A percentile compares a stretch with the other conserved stretches of the same genome.
Evolutionary conservation across 2,329 filamentous ascomycete genomes (phyloP).

Genomic region (Cercospora zeae-maydis): DNA sequence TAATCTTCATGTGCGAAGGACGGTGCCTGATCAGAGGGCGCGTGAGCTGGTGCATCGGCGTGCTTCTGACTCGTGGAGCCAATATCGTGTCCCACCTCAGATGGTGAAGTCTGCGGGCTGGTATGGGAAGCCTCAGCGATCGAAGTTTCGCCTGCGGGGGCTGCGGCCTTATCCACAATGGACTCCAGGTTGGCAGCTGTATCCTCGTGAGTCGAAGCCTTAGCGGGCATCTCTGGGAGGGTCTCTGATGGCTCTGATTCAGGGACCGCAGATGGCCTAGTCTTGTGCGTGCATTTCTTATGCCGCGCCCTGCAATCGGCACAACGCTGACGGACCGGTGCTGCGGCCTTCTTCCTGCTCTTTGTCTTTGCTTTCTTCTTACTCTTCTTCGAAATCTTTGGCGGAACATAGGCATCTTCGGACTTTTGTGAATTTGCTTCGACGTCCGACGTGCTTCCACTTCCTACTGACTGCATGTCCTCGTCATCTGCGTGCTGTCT

Average conservation of each 20-base stretch:
- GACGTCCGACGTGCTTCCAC: neutral
- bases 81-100: neutral
- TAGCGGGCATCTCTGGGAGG: neutral
- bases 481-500: neutral
- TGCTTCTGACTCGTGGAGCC: neutral
- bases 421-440: neutral
- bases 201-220: neutral
- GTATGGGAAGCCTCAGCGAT: neutral
- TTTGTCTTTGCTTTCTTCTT: neutral
- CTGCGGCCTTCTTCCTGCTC: neutral
- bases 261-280: neutral
- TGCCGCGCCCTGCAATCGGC: neutral
- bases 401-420: neutral
- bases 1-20: neutral
- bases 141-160: neutral
- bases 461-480: neutral
- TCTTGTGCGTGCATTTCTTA: constrained; percentile 2
- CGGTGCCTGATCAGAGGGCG: neutral
- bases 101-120: neutral
- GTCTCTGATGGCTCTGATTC: neutral
- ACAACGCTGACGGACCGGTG: neutral
- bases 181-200: neutral
- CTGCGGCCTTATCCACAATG: neutral
- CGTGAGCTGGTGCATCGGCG: neutral
- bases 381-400: neutral